Evolutionary conservation across 2,329 filamentous ascomycete species (phyloP).

Genomic region (Lachnellula hyalina): DNA sequence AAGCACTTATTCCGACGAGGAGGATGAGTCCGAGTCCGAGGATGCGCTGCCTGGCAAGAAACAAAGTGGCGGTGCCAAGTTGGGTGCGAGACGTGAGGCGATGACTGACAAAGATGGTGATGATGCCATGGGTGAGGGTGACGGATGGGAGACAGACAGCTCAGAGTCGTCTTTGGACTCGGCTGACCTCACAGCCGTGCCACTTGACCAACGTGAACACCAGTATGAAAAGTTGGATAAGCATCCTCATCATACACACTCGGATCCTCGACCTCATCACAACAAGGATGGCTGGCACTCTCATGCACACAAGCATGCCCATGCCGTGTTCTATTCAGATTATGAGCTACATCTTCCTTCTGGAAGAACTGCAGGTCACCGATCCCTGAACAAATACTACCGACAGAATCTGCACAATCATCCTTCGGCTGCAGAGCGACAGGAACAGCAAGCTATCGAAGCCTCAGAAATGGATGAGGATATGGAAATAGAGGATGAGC

Average conservation of each 20-base stretch:
- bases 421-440: conserved; percentile 71
- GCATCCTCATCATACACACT: conserved; percentile 69
- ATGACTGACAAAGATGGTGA: conserved; percentile 49
- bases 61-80: conserved; percentile 58
- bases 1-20: conserved; percentile 85
- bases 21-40: conserved; percentile 53
- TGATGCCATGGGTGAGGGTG: conserved; percentile 55
- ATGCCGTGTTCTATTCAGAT: conserved; percentile 83
- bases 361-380: conserved; percentile 83
- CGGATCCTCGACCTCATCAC: conserved; percentile 66
- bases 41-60: conserved; percentile 45
- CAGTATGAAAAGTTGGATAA: conserved; percentile 68
- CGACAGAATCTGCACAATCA: conserved; percentile 87
- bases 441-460: conserved; percentile 60
- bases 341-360: conserved; percentile 90
- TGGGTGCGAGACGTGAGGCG: conserved; percentile 54
- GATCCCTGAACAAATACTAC: conserved; percentile 82
- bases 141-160: conserved; percentile 94
- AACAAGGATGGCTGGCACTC: conserved; percentile 76
- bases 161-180: conserved; percentile 85
- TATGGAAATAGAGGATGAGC: conserved; percentile 32
- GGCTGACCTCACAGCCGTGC: conserved; percentile 73
- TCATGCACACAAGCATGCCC: conserved; percentile 67
- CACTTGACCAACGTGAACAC: conserved; percentile 65
- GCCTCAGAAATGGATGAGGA: conserved; percentile 43